A percentile compares a stretch with the other conserved stretches of the same genome.
Evolutionary conservation across 257 asterid species (phyloP).

Genomic region (Rhazya stricta): DNA sequence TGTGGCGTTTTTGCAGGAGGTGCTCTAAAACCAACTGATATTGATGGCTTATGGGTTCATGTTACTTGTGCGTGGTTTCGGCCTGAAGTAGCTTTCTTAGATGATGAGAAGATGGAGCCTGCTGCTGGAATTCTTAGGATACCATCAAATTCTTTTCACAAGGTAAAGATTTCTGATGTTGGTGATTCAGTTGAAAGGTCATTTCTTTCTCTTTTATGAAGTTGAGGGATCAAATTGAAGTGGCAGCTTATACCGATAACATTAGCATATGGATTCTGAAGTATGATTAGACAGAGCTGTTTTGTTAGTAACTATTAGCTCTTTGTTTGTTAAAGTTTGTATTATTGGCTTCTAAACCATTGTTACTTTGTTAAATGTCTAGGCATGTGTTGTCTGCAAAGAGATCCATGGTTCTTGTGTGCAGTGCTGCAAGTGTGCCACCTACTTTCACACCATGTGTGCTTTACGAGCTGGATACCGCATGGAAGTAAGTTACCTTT

Average conservation of each 20-base stretch:
- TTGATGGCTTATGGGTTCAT: constrained; percentile 81
- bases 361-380: constrained; percentile 27
- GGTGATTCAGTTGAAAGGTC: neutral
- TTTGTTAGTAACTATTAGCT: neutral
- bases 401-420: constrained; percentile 89
- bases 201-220: constrained; percentile 11
- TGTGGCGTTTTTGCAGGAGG: constrained; percentile 61
- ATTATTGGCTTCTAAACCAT: neutral
- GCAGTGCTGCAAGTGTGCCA: constrained; percentile 89
- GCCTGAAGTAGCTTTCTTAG: constrained; percentile 75
- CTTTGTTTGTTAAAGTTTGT: neutral
- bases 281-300: neutral
- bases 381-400: constrained; percentile 83
- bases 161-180: constrained; percentile 38
- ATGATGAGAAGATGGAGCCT: constrained; percentile 88
- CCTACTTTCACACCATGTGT: constrained; percentile 79
- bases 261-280: neutral
- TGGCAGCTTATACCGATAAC: too few relatives aligned
- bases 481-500: constrained; percentile 68
- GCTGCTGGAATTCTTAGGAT: constrained; percentile 76
- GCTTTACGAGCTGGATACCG: constrained; percentile 89
- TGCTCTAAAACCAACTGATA: constrained; percentile 88
- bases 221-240: neutral
- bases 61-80: constrained; percentile 94
- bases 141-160: constrained; percentile 59